Evolutionary conservation across 331 rosid genomes (phyloP), one percentile per base, ranked within the genome.

Genomic region (Quercus lobata): DNA sequence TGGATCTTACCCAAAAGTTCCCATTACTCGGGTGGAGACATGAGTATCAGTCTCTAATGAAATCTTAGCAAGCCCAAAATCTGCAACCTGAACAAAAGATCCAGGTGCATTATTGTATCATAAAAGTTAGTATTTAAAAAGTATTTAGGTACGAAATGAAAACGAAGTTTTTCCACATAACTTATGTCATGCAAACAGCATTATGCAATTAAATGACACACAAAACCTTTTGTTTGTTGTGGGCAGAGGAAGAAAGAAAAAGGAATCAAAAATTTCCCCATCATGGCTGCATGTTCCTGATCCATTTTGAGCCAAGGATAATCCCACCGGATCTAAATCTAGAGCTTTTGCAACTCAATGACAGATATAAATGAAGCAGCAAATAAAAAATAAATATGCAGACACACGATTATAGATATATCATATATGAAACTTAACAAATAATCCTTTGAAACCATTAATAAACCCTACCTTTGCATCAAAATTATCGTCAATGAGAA

Each of bases 401-500:
- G 29, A 54, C 66, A 16, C 68, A 35, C 6, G 22, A 24, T 53
- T 27, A 25, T 5, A 57, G 37, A 60, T 57, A 30, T 58, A 58
- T 35, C 61, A 61, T 60, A 29, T 6, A 29, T 27, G 71, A 30
- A 63, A 63, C 18, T 60, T 29, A 11, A 11, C n/a, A 30, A 87
- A 4, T 53, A 69, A 53, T 61, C 35, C 53, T 3, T 30, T 30
- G 57, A 77, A 69, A 25, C 12, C 49, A 61, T 22, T 44, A 44
- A 54, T 9, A 46, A 72, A 73, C 12, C 73, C 71, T 78, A 88
- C 97, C 94, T 88, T 92, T 37, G 92, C 89, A 83, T 88, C 96
- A 78, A 91, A 92, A 37, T 73, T 82, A 30, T 79, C 27, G 75
- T 92, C 94, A 73, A 92, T 81, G 71, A 92, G 94, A 78, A 92